Evolutionary conservation across 2,329 filamentous ascomycete species (phyloP), one percentile per base, ranked within the genome.

Genomic region (Gnomoniopsis smithogilvyi): DNA sequence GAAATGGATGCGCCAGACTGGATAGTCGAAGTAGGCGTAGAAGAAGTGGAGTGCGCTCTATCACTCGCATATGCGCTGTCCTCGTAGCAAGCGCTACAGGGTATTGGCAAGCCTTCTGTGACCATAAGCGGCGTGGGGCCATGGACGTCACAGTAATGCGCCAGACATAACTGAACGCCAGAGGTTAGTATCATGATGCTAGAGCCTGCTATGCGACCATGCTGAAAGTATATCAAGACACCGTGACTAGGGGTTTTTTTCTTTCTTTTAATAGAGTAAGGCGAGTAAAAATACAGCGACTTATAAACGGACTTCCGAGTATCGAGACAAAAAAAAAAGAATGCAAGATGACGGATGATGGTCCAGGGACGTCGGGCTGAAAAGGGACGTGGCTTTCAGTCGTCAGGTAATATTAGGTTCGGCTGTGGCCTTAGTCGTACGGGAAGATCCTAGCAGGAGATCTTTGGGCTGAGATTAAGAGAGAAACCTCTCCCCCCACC

Each of bases 121-220:
- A 88, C 86, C 82, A 89, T 87, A 60, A 89, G 72, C 52, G 86
- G 86, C 50, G 86, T 89, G 51, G 86, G 86, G 63, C 86, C 86
- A 73, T 89, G 86, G 63, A 84, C 78, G 71, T 89, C 86, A 78
- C 86, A 89, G 69, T 88, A 89, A 71, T 89, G 86, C 67, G 86
- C 86, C 66, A 89, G 79, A 70, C 85, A 88, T 69, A 89, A 75
- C 86, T 89, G 81, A 60, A 84, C 64, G 52, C 70, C 66, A 17
- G 70, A 68, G 22, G 70, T 79, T 68, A 79, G 75, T 69, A 76
- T 69, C 62, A 63, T 68, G 59, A 24, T 58, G 49, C 43, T 36
- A 54, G 46, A 50, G 30, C 17, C 41, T 52, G 54, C 33, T 50
- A 52, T 46, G 47, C 45, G n/a, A 56, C n/a, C 47, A 50, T 56